Evolutionary conservation across 2,329 filamentous ascomycete genomes (phyloP).

Genomic region (Sclerotinia sclerotiorum): DNA sequence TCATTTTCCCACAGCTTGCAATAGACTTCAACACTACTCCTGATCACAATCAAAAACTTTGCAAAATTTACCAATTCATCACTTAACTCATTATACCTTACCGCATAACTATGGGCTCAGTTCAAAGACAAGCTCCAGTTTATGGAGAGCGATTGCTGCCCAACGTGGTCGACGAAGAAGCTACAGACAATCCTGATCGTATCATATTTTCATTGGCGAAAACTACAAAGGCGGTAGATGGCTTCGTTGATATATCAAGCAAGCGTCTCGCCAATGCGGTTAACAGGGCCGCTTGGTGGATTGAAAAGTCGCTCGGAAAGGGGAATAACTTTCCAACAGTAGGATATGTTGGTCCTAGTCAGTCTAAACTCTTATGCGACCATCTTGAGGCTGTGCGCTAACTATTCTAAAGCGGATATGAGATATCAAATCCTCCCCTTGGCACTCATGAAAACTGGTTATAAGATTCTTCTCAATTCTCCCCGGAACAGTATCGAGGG

Average conservation of each 20-base stretch:
- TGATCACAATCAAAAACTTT: background rate
- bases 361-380: background rate
- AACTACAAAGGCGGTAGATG: slow-evolving; percentile 15
- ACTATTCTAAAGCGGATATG: slow-evolving; percentile 13
- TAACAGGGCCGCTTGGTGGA: slow-evolving; percentile 29
- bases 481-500: slow-evolving; percentile 18
- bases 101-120: slow-evolving; percentile 9
- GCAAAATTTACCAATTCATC: background rate
- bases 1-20: background rate
- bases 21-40: background rate
- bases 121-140: slow-evolving; percentile 10
- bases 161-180: slow-evolving; percentile 16
- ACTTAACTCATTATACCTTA: background rate
- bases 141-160: slow-evolving; percentile 20
- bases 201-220: slow-evolving; percentile 12
- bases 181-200: slow-evolving; percentile 9
- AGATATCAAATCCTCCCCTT: slow-evolving; percentile 21
- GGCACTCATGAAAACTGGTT: slow-evolving; percentile 16
- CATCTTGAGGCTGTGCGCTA: background rate
- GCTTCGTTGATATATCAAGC: slow-evolving; percentile 27
- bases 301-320: slow-evolving; percentile 31
- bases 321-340: slow-evolving; percentile 22
- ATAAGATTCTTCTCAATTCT: slow-evolving; percentile 20
- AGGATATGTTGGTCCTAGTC: slow-evolving; percentile 23
- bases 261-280: slow-evolving; percentile 29